Evolutionary conservation across 208 protist species (phyloP).

Genomic region (Phytomonas francai): DNA sequence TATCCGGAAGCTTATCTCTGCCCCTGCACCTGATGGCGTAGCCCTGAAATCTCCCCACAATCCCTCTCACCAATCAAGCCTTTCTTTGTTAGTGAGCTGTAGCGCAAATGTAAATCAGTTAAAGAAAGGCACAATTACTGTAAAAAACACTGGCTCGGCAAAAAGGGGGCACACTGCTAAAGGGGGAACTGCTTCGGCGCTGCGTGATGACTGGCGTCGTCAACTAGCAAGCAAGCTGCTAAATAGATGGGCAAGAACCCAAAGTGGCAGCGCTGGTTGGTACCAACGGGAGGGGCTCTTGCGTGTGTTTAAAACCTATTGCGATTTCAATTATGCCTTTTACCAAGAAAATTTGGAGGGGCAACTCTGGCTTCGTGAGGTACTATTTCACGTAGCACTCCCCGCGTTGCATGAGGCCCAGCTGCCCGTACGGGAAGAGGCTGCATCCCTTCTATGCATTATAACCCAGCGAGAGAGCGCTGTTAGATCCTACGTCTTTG

Average conservation of each 20-base stretch:
- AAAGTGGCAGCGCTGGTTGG: constrained; percentile 8
- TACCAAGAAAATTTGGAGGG: not conserved
- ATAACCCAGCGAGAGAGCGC: constrained; percentile 16
- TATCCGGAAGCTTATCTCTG: constrained; percentile 8
- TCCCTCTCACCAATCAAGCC: not conserved
- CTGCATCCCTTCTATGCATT: constrained; percentile 24
- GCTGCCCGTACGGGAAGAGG: constrained; percentile 51
- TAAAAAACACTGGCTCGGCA: not conserved
- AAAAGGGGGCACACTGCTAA: not conserved
- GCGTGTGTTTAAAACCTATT: constrained; percentile 13
- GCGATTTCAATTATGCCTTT: constrained; percentile 2
- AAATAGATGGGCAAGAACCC: not conserved
- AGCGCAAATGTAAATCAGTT: not conserved
- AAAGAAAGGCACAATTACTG: not conserved
- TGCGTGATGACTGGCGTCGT: not conserved
- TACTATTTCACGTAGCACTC: constrained; percentile 40
- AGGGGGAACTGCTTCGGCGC: not conserved
- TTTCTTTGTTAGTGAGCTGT: not conserved
- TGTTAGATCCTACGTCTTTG: constrained; percentile 19
- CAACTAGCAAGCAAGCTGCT: not conserved
- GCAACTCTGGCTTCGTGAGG: constrained; percentile 8
- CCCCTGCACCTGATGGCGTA: not conserved
- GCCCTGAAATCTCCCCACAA: not conserved
- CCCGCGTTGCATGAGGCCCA: constrained; percentile 40
- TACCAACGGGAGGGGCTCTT: constrained; percentile 23